Conservation (phyloP, 2,329 filamentous ascomycete genomes). For the Delphinella strobiligena region DNA sequence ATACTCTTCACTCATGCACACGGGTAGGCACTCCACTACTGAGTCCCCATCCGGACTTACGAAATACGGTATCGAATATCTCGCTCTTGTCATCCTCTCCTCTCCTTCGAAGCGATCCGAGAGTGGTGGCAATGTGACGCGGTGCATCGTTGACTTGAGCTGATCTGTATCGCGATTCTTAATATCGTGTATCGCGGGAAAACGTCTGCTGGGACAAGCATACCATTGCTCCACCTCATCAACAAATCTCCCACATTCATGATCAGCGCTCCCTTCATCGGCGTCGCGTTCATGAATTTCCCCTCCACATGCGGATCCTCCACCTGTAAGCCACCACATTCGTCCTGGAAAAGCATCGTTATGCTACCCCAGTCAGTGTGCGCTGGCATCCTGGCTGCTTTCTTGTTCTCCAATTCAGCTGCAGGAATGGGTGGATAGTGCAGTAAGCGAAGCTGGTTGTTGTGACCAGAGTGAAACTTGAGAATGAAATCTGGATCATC, state of each 20-base stretch:
- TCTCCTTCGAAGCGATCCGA: constrained; percentile 12
- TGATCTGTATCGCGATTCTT: constrained; percentile 13
- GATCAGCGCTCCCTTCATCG: constrained; percentile 22
- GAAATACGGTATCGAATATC: constrained; percentile 32
- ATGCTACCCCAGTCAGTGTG: constrained; percentile 30
- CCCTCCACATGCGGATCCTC: constrained; percentile 20
- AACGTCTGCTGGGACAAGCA: constrained; percentile 2
- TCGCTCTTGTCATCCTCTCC: constrained; percentile 18
- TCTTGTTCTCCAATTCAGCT: constrained; percentile 18
- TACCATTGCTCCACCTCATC: constrained; percentile 25
- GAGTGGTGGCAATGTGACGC: constrained; percentile 23
- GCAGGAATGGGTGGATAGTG: constrained; percentile 26
- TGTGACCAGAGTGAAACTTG: constrained; percentile 12
- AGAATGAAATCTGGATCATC: constrained; percentile 12
- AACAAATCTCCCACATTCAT: constrained; percentile 30
- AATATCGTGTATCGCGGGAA: not conserved
- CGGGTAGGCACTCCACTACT: constrained; percentile 27
- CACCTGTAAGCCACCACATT: constrained; percentile 28
- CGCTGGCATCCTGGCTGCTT: constrained; percentile 25
- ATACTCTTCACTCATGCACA: constrained; percentile 18
- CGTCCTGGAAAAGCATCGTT: constrained; percentile 31
- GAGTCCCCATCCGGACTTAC: constrained; percentile 25
- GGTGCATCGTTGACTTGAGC: constrained; percentile 26
- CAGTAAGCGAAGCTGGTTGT: constrained; percentile 19
- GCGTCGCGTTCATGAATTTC: constrained; percentile 18